phyloP scores from a whole-genome alignment of 108 stramenopile genomes.

The Fragilaria crotonensis region DNA sequence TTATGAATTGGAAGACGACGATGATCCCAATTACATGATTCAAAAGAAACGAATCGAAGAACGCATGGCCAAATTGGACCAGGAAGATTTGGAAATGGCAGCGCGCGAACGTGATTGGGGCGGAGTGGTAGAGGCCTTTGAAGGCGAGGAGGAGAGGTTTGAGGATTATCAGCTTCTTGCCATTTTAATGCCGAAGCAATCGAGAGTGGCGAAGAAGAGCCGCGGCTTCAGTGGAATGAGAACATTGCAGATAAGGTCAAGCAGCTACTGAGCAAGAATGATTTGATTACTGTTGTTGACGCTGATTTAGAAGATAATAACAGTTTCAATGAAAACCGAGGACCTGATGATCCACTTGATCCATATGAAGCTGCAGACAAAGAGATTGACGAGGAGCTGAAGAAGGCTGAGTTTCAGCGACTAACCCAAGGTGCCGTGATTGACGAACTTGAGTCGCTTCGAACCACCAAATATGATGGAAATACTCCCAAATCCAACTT shows the following conservation, averaged over 20 bases:
- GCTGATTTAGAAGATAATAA: no score
- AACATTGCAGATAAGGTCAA: no score
- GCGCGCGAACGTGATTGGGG: no score
- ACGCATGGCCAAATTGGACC: no score
- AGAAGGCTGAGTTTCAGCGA: conserved; percentile 43
- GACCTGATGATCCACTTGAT: no score
- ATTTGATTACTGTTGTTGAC: no score
- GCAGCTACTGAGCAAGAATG: no score
- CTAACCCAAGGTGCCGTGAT: conserved; percentile 39
- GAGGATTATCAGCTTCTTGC: conserved; percentile 38
- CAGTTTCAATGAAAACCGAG: no score
- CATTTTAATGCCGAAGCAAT: conserved; percentile 38
- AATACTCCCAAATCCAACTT: no score
- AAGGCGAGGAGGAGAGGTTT: conserved; percentile 7
- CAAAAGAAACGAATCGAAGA: conserved; percentile 28
- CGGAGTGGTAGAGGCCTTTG: conserved; percentile 8
- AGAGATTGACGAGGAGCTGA: conserved; percentile 40
- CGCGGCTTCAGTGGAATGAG: no score
- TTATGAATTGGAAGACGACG: conserved; percentile 34
- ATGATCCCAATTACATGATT: conserved; percentile 31
- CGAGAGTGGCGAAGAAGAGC: no score
- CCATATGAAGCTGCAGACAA: conserved; percentile 41
- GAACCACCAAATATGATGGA: conserved; percentile 37
- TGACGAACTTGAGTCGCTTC: conserved; percentile 22
- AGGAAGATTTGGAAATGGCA: background rate